Evolutionary conservation across 2,329 filamentous ascomycete genomes (phyloP), one percentile per base, ranked within the genome.

Genomic region (Sphaerostilbella broomeana): DNA sequence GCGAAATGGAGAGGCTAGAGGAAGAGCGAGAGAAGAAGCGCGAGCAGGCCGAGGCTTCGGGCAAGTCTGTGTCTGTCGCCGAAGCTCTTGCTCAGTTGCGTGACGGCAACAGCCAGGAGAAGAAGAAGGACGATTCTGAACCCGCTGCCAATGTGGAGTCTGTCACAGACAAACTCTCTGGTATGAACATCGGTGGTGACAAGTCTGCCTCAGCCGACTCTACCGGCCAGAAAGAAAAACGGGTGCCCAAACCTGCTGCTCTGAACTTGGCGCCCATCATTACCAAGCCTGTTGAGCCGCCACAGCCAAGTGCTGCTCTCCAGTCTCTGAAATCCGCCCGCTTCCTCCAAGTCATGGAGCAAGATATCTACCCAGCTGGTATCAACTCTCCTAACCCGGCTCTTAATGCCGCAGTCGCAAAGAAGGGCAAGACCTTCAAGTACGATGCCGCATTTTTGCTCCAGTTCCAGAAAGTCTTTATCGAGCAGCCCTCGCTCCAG

Each of bases 401-500:
- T 3, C 68, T 95, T 49, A 98, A 97, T 62, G 70, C 76, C 27
- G 84, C 84, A 12, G 84, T 86, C 19, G 73, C 77, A 22, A 86
- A 84, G 62, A 90, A 89, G 68, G 79, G 79, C 45, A 84, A 80
- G 61, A 82, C 79, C 28, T 94, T 94, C 70, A 89, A 94, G 62
- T 98, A 98, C 63, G 88, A 97, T 65, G 86, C 89, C 55, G 82
- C 84, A 53, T 98, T 98, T 72, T 70, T 98, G 65, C 73, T 98
- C 20, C 92, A 98, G 59, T 98, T 98, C 73, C 86, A 95, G 67
- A 78, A 78, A 53, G 87, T 95, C 15, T 98, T 95, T 68, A 94
- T 87, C 47, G 92, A 98, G 70, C 94, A 95, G 67, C 92, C 92
- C 11, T 94, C 88, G 1, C 64, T 89, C 29, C 90, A 97, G 57